Percentiles rank a stretch among this genome's conserved stretches.
Conservation (phyloP, 2,329 filamentous ascomycete species). For the Elsinoe fawcettii region DNA sequence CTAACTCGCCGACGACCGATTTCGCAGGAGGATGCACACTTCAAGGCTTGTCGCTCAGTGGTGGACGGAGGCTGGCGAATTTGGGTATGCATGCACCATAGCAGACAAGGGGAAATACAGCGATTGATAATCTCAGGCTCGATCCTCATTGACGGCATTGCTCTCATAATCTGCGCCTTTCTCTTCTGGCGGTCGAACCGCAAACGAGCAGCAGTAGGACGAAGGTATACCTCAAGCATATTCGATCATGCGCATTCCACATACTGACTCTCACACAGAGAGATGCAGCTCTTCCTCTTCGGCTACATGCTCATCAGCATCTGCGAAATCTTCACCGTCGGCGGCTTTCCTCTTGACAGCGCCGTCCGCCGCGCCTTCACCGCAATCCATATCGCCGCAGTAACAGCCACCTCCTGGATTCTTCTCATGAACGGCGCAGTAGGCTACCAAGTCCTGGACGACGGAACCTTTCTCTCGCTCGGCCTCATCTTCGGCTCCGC, state of each 20-base stretch:
- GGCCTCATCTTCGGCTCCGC: slow-evolving; percentile 67
- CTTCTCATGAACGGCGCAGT: slow-evolving; percentile 86
- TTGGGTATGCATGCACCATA: slow-evolving; percentile 51
- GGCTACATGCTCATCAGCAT: slow-evolving; percentile 82
- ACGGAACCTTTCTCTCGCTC: slow-evolving; percentile 79
- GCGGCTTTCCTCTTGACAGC: slow-evolving; percentile 69
- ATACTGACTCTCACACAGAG: slow-evolving; percentile 46
- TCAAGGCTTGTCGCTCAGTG: slow-evolving; percentile 63
- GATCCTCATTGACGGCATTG: slow-evolving; percentile 71
- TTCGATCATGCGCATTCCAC: not conserved
- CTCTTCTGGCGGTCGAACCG: slow-evolving; percentile 74
- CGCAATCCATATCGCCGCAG: slow-evolving; percentile 81
- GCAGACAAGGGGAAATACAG: slow-evolving; percentile 12
- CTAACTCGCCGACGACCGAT: slow-evolving; percentile 48
- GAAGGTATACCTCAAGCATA: slow-evolving; percentile 53
- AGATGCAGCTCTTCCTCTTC: slow-evolving; percentile 90
- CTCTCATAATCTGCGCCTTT: slow-evolving; percentile 59
- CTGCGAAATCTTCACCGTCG: slow-evolving; percentile 94
- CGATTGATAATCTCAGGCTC: slow-evolving; percentile 55
- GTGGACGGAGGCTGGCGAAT: slow-evolving; percentile 64
- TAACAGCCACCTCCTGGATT: slow-evolving; percentile 87
- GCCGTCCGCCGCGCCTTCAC: slow-evolving; percentile 74
- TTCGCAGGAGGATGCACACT: slow-evolving; percentile 62
- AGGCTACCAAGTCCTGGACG: slow-evolving; percentile 87
- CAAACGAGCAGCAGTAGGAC: slow-evolving; percentile 88